These are phyloP conservation scores for Pleurotus eryngii DNA, from an alignment of 768 basidiomycete species.

Conservation along the genomic window DNA sequence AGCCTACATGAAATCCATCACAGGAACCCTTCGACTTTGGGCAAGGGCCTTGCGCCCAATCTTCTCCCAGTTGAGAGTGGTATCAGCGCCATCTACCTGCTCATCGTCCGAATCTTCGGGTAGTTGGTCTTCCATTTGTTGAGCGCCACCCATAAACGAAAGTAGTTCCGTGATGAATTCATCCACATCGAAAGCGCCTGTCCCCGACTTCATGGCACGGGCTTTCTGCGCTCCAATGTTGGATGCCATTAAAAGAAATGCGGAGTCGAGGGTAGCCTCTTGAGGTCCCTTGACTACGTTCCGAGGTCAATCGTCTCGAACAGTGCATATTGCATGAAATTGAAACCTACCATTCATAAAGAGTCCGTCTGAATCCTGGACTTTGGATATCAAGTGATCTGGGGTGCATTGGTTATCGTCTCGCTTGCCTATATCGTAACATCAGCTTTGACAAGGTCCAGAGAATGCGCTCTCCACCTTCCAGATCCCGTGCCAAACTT, in stretches of 20 bases:
- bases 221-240: constrained; percentile 83
- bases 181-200: constrained; percentile 87
- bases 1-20: constrained; percentile 84
- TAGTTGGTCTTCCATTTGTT: constrained; percentile 37
- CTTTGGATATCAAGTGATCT: constrained; percentile 51
- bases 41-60: constrained; percentile 83
- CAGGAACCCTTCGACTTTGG: constrained; percentile 75
- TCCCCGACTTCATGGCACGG: constrained; percentile 86
- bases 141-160: constrained; percentile 71
- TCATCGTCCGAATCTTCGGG: constrained; percentile 54
- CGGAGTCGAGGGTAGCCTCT: constrained; percentile 89
- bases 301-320: neutral
- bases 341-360: constrained; percentile 54
- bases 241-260: constrained; percentile 72
- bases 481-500: constrained; percentile 54
- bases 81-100: constrained; percentile 40
- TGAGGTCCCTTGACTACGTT: constrained; percentile 69
- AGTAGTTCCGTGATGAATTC: constrained; percentile 81
- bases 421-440: constrained; percentile 28
- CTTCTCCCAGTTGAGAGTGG: constrained; percentile 73
- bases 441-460: too few relatives aligned
- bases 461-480: constrained; percentile 39
- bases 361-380: constrained; percentile 55
- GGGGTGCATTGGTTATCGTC: constrained; percentile 22
- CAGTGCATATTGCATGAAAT: neutral